Conservation (phyloP, 441 rosid species). For the Mallotus repandus region DNA sequence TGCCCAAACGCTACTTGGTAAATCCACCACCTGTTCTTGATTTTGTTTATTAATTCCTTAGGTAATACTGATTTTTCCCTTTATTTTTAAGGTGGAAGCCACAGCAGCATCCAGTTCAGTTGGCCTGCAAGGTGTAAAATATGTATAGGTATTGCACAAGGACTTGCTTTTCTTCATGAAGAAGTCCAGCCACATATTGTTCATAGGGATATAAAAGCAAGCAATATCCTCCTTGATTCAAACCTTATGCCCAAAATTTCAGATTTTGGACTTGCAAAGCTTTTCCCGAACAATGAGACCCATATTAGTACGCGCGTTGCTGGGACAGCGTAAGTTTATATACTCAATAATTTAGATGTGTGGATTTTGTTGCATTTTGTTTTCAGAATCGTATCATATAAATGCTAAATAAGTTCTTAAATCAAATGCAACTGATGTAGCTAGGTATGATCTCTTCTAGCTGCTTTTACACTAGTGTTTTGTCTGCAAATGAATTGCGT, state of each 20-base stretch:
- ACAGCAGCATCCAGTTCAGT: conserved; percentile 42
- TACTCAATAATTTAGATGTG: neutral
- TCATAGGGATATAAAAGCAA: conserved; percentile 76
- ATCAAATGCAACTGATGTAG: neutral
- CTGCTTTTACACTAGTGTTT: neutral
- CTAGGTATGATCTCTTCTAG: neutral
- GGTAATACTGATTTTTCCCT: neutral
- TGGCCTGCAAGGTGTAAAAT: conserved; percentile 50
- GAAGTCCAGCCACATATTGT: conserved; percentile 55
- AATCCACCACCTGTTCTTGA: neutral
- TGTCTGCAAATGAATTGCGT: neutral
- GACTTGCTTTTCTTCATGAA: conserved; percentile 69
- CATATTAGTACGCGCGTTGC: conserved; percentile 73
- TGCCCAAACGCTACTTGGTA: conserved; percentile 64
- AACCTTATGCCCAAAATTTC: conserved; percentile 59
- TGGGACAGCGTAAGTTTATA: conserved; percentile 57
- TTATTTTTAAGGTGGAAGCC: conserved; percentile 34
- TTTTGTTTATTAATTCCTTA: conserved; percentile 12
- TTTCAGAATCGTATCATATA: neutral
- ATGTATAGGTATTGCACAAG: conserved; percentile 62
- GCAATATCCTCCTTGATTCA: conserved; percentile 62
- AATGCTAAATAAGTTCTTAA: neutral
- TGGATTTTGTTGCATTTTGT: neutral
- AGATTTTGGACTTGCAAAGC: conserved; percentile 76
- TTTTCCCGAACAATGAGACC: conserved; percentile 56